These are phyloP conservation scores for Euclidium syriacum DNA, from an alignment of 345 rosid species.

Conservation along the genomic window DNA sequence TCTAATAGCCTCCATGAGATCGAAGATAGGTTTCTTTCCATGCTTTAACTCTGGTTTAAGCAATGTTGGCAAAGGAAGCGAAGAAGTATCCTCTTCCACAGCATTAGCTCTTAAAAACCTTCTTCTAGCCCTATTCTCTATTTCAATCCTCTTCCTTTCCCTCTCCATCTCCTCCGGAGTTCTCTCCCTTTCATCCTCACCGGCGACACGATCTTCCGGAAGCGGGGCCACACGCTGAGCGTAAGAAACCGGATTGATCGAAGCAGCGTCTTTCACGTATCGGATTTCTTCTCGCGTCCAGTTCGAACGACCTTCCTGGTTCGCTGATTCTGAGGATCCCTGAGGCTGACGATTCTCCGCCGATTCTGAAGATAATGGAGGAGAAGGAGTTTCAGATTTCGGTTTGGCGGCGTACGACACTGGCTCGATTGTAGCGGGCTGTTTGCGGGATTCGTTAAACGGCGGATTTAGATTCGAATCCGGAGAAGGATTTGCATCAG, in stretches of 20 bases:
- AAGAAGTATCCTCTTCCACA: slow-evolving; percentile 43
- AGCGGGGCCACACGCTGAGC: slow-evolving; percentile 75
- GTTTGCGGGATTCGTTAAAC: slow-evolving; percentile 3
- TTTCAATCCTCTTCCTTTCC: slow-evolving; percentile 39
- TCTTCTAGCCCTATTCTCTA: slow-evolving; percentile 32
- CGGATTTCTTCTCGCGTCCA: slow-evolving; percentile 81
- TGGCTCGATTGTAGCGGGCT: slow-evolving; percentile 37
- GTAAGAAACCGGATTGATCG: slow-evolving; percentile 64
- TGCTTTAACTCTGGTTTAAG: slow-evolving; percentile 54
- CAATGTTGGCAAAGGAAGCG: slow-evolving; percentile 58
- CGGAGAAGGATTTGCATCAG: slow-evolving; percentile 9
- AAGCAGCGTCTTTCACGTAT: slow-evolving; percentile 54
- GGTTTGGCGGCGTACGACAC: slow-evolving; percentile 64
- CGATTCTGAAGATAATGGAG: slow-evolving; percentile 16
- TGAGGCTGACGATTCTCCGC: background rate
- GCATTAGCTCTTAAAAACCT: slow-evolving; percentile 30
- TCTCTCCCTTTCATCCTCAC: slow-evolving; percentile 18
- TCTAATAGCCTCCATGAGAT: slow-evolving; percentile 79
- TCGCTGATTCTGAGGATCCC: background rate
- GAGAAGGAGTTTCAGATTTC: slow-evolving; percentile 10
- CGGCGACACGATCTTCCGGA: slow-evolving; percentile 55
- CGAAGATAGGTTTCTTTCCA: slow-evolving; percentile 53
- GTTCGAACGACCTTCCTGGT: slow-evolving; percentile 14
- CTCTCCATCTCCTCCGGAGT: slow-evolving; percentile 33
- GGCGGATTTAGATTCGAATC: slow-evolving; percentile 14